phyloP scores from a whole-genome alignment of 257 asterid genomes.

The Capsicum chinense region DNA sequence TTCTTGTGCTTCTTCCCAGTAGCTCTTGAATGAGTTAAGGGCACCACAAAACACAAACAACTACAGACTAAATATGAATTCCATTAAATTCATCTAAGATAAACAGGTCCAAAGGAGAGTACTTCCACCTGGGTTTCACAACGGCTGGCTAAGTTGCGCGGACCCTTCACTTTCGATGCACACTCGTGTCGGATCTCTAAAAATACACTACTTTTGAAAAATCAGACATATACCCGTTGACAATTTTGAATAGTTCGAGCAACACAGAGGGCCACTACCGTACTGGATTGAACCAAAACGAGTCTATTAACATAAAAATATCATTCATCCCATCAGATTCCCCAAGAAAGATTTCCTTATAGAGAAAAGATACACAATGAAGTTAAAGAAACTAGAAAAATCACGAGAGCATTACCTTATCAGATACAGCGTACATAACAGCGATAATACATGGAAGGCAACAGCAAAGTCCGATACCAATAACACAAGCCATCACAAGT shows the following conservation, averaged over 20 bases:
- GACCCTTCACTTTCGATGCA: no score
- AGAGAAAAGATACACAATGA: neutral
- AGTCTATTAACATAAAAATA: neutral
- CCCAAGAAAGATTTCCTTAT: neutral
- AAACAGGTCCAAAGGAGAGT: neutral
- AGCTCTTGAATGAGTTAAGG: neutral
- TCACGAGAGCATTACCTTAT: constrained; percentile 21
- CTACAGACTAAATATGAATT: neutral
- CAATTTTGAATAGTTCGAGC: no score
- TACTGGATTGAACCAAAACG: neutral
- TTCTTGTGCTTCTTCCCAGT: neutral
- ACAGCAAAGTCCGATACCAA: constrained; percentile 28
- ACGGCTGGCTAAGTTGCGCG: neutral
- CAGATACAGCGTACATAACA: constrained; percentile 22
- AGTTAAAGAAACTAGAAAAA: neutral
- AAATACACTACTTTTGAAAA: no score
- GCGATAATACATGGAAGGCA: constrained; percentile 29
- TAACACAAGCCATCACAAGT: constrained; percentile 10
- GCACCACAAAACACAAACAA: neutral
- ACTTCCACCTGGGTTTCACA: neutral
- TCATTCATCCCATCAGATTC: neutral
- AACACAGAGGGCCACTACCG: neutral
- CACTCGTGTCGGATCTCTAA: no score
- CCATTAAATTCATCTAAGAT: neutral
- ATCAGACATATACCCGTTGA: no score